These are phyloP conservation scores for Ceratonia siliqua DNA, from an alignment of 306 rosid species.

Conservation along the genomic window DNA sequence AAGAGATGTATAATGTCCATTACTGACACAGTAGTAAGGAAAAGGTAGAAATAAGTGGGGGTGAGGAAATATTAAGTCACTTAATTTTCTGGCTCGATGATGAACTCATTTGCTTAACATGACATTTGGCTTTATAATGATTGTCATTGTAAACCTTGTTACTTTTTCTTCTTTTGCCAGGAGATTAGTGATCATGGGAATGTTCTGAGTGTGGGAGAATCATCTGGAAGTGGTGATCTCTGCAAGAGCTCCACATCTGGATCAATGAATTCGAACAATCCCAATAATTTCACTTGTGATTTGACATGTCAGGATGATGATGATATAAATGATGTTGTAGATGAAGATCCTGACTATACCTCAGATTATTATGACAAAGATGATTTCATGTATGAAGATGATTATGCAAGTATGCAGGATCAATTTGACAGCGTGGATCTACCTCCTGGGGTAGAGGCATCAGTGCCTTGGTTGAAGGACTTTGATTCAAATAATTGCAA, in stretches of 20 bases:
- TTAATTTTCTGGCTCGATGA: too few species aligned
- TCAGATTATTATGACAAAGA: conserved; percentile 45
- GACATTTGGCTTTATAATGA: too few species aligned
- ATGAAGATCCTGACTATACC: conserved; percentile 46
- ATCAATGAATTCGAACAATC: conserved; percentile 39
- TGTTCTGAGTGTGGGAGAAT: conserved; percentile 40
- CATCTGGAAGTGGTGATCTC: conserved; percentile 44
- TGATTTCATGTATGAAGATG: conserved; percentile 42
- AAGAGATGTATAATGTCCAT: too few species aligned
- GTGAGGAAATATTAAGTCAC: too few species aligned
- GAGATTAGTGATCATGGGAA: conserved; percentile 38
- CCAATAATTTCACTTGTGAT: conserved; percentile 45
- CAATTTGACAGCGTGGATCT: conserved; percentile 78
- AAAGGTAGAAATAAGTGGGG: background rate
- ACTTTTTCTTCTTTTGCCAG: background rate
- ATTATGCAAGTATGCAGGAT: conserved; percentile 50
- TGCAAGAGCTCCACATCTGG: conserved; percentile 55
- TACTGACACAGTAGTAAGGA: background rate
- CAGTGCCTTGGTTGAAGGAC: conserved; percentile 73
- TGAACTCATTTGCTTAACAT: too few species aligned
- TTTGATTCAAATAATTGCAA: conserved; percentile 37
- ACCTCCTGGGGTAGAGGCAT: conserved; percentile 80
- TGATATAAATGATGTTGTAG: conserved; percentile 37
- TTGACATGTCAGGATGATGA: conserved; percentile 47
- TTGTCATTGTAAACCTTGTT: too few species aligned